Conservation (phyloP, 2,329 filamentous ascomycete genomes). For the Alternaria longipes region DNA sequence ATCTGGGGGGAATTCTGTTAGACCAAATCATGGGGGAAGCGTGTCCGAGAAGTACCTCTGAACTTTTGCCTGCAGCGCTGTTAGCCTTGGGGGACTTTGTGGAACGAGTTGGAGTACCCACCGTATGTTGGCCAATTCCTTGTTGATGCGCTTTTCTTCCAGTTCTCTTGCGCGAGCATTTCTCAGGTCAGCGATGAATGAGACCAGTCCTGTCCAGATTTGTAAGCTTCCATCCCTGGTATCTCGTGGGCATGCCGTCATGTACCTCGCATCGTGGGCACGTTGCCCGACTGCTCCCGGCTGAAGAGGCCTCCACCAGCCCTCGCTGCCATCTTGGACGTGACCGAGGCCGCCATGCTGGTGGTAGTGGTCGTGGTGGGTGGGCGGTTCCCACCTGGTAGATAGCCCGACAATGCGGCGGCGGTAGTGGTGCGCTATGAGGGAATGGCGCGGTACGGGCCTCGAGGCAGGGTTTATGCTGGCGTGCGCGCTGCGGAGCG, state of each 20-base stretch:
- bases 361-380: slow-evolving; percentile 33
- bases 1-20: slow-evolving; percentile 60
- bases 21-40: slow-evolving; percentile 11
- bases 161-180: slow-evolving; percentile 95
- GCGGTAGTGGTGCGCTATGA: slow-evolving; percentile 15
- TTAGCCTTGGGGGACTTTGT: slow-evolving; percentile 33
- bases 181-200: slow-evolving; percentile 96
- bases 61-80: slow-evolving; percentile 78
- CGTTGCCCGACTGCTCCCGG: slow-evolving; percentile 53
- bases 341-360: slow-evolving; percentile 35
- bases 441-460: slow-evolving; percentile 11
- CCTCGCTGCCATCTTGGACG: slow-evolving; percentile 51
- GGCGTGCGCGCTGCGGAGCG: slow-evolving; percentile 30
- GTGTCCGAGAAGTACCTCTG: slow-evolving; percentile 66
- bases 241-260: background rate
- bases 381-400: slow-evolving; percentile 46
- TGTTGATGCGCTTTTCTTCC: slow-evolving; percentile 99
- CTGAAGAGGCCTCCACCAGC: slow-evolving; percentile 53
- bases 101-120: slow-evolving; percentile 50
- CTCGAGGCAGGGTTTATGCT: slow-evolving; percentile 39
- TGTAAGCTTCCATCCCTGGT: slow-evolving; percentile 23
- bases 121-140: slow-evolving; percentile 97
- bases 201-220: slow-evolving; percentile 74
- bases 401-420: slow-evolving; percentile 41
- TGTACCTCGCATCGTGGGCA: slow-evolving; percentile 54